A percentile compares a stretch with the other conserved stretches of the same genome.
phyloP scores from a whole-genome alignment of 2,329 filamentous ascomycete genomes.

The Pyrenochaeta sp. region DNA sequence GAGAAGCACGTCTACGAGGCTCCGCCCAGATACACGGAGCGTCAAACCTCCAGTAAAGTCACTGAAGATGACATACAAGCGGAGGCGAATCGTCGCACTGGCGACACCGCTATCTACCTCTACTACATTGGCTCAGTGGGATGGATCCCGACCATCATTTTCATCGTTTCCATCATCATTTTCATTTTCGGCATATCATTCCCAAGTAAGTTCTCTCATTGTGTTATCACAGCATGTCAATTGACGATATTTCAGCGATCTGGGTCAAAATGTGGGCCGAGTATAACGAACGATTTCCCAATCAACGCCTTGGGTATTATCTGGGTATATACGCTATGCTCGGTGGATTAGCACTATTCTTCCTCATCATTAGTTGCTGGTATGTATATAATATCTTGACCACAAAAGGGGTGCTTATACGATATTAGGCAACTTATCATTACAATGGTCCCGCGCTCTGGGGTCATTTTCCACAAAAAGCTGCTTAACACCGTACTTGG shows the following conservation, averaged over 20 bases:
- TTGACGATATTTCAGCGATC: slow-evolving; percentile 36
- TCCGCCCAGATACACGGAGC: slow-evolving; percentile 41
- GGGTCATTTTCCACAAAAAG: slow-evolving; percentile 58
- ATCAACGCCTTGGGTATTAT: slow-evolving; percentile 46
- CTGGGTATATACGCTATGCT: slow-evolving; percentile 44
- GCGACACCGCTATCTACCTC: slow-evolving; percentile 44
- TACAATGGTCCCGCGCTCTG: slow-evolving; percentile 63
- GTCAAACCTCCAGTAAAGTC: slow-evolving; percentile 22
- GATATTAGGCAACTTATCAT: slow-evolving; percentile 59
- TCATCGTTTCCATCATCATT: slow-evolving; percentile 42
- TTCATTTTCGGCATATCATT: slow-evolving; percentile 48
- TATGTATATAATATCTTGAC: slow-evolving; percentile 6
- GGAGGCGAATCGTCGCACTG: slow-evolving; percentile 41
- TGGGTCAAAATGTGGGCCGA: slow-evolving; percentile 62
- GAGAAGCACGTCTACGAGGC: slow-evolving; percentile 43
- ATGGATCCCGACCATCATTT: slow-evolving; percentile 39
- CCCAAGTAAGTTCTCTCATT: slow-evolving; percentile 31
- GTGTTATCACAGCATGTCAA: not conserved
- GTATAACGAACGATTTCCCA: slow-evolving; percentile 50
- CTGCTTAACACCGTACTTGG: slow-evolving; percentile 60
- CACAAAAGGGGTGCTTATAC: not conserved
- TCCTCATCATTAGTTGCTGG: slow-evolving; percentile 44
- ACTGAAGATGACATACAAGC: slow-evolving; percentile 44
- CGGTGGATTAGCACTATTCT: slow-evolving; percentile 36
- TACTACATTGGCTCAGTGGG: slow-evolving; percentile 46